Evolutionary conservation across 2,329 filamentous ascomycete species (phyloP).

Genomic region (Stachybotrys chlorohalonatus): DNA sequence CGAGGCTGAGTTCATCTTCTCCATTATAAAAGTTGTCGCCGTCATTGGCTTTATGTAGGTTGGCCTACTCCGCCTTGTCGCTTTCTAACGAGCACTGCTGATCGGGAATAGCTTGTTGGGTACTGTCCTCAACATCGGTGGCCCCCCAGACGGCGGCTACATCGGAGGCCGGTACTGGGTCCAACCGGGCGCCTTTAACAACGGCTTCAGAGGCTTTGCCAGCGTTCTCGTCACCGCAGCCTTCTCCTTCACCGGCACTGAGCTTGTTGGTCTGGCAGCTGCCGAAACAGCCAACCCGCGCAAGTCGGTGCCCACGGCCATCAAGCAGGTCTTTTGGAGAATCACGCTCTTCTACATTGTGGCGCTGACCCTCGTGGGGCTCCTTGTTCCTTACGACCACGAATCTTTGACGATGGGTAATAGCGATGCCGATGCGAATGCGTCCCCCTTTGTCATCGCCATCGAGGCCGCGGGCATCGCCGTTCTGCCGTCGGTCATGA

Average conservation of each 20-base stretch:
- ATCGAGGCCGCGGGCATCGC: slow-evolving; percentile 77
- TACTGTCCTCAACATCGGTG: slow-evolving; percentile 77
- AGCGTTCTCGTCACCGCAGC: slow-evolving; percentile 69
- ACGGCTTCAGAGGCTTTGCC: slow-evolving; percentile 77
- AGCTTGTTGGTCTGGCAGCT: slow-evolving; percentile 67
- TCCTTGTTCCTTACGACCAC: slow-evolving; percentile 71
- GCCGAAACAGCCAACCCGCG: slow-evolving; percentile 72
- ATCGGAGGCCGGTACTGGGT: slow-evolving; percentile 74
- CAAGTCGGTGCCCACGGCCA: slow-evolving; percentile 74
- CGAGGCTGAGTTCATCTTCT: slow-evolving; percentile 83
- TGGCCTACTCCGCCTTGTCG: slow-evolving; percentile 1
- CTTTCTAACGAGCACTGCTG: background rate
- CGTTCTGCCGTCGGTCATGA: slow-evolving; percentile 81
- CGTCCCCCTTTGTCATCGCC: slow-evolving; percentile 89
- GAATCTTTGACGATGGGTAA: slow-evolving; percentile 46
- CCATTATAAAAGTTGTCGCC: slow-evolving; percentile 76
- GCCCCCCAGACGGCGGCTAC: slow-evolving; percentile 63
- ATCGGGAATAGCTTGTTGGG: slow-evolving; percentile 57
- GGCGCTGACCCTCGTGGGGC: slow-evolving; percentile 68
- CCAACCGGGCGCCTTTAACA: slow-evolving; percentile 73
- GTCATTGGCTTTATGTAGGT: slow-evolving; percentile 81
- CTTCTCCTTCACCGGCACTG: slow-evolving; percentile 68
- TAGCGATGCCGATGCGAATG: slow-evolving; percentile 54
- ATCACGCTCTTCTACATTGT: slow-evolving; percentile 87
- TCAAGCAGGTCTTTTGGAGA: slow-evolving; percentile 94